These are phyloP conservation scores for Pyrus betulifolia DNA, from an alignment of 306 rosid genomes.

Conservation along the genomic window DNA sequence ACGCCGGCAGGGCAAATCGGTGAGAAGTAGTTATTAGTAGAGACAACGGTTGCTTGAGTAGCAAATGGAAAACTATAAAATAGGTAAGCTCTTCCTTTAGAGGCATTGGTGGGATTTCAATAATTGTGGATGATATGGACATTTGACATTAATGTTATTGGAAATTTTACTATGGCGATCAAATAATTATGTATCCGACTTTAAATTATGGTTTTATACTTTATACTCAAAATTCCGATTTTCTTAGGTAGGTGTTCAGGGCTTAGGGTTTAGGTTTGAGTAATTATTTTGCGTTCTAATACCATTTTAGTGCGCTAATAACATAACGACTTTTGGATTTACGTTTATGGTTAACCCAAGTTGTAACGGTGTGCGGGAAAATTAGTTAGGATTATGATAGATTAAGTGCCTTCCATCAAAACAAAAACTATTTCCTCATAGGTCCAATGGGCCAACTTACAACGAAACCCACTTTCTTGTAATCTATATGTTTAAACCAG, in stretches of 20 bases:
- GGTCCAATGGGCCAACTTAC: not conserved
- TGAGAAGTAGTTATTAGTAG: constrained; percentile 1
- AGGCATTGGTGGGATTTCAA: not conserved
- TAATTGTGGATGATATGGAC: not conserved
- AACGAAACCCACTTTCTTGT: no score
- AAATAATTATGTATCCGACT: not conserved
- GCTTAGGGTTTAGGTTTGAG: no score
- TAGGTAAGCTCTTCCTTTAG: not conserved
- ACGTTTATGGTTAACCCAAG: no score
- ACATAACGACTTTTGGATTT: no score
- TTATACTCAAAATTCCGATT: no score
- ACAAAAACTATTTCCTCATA: no score
- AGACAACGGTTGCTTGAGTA: not conserved
- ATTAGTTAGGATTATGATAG: no score
- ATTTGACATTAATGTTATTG: not conserved
- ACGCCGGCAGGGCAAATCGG: not conserved
- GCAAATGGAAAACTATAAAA: constrained; percentile 5
- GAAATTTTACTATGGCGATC: not conserved
- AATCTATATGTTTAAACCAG: not conserved
- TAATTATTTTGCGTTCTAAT: not conserved
- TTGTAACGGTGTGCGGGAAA: no score
- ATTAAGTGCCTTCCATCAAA: no score
- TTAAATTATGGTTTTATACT: not conserved
- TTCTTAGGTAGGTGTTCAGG: not conserved
- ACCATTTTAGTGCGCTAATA: not conserved